Evolutionary conservation across 345 rosid species (phyloP).

Genomic region (Gossypium anomalum): DNA sequence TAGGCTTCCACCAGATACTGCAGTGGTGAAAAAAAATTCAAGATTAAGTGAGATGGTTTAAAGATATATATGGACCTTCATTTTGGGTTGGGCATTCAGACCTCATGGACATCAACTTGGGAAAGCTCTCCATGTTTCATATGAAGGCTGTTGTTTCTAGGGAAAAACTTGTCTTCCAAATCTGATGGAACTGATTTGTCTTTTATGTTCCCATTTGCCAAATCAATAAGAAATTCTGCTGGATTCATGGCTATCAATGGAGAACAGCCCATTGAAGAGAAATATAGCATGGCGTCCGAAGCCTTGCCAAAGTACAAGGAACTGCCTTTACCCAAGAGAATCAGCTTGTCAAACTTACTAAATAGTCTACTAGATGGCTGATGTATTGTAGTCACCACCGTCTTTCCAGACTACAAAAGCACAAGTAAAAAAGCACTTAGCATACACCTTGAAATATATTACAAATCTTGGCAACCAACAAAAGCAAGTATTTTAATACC

Average conservation of each 20-base stretch:
- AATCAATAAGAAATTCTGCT: constrained; percentile 34
- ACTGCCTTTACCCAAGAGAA: constrained; percentile 25
- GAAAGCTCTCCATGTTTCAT: constrained; percentile 6
- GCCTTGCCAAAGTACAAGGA: constrained; percentile 30
- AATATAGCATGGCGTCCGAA: constrained; percentile 29
- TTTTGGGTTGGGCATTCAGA: neutral
- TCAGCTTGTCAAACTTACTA: constrained; percentile 28
- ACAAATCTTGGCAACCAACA: neutral
- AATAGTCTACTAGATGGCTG: constrained; percentile 34
- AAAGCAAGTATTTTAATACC: constrained; percentile 12
- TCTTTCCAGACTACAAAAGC: constrained; percentile 23
- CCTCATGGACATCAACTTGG: constrained; percentile 23
- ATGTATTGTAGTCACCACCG: constrained; percentile 34
- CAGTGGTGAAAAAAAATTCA: neutral
- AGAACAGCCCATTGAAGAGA: constrained; percentile 30
- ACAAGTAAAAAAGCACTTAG: neutral
- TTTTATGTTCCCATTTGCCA: constrained; percentile 31
- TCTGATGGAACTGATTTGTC: constrained; percentile 28
- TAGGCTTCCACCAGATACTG: constrained; percentile 28
- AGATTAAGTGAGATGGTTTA: neutral
- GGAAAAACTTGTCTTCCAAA: constrained; percentile 12
- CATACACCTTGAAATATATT: neutral
- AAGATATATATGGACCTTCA: constrained; percentile 1
- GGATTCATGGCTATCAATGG: constrained; percentile 35
- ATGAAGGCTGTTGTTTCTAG: neutral